Evolutionary conservation across 352 stramenopile species (phyloP).

Genomic region (Pythium pyrilobum): DNA sequence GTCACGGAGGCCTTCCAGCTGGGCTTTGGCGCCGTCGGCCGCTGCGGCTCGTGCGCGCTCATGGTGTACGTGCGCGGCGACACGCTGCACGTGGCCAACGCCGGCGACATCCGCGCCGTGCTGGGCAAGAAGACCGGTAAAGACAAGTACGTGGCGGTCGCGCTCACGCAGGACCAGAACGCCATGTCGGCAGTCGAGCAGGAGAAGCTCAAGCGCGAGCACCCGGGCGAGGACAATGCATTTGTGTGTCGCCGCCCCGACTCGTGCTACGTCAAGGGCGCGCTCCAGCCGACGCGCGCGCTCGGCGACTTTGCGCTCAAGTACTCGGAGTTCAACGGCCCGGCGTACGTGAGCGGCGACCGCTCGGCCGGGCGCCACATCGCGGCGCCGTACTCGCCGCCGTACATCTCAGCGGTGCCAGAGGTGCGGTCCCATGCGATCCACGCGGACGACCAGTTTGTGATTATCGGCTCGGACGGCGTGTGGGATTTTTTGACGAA

Average conservation of each 20-base stretch:
- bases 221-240: constrained; percentile 87
- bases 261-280: constrained; percentile 93
- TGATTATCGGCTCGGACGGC: constrained; percentile 96
- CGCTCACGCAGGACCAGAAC: constrained; percentile 92
- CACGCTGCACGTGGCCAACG: constrained; percentile 84
- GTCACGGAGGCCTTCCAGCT: constrained; percentile 86
- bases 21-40: constrained; percentile 86
- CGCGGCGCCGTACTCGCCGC: constrained; percentile 83
- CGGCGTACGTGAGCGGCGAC: constrained; percentile 71
- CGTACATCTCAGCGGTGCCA: constrained; percentile 90
- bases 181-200: constrained; percentile 86
- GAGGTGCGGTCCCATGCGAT: constrained; percentile 66
- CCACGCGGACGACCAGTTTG: constrained; percentile 89
- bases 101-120: constrained; percentile 80
- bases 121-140: constrained; percentile 38
- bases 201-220: constrained; percentile 74
- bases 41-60: constrained; percentile 86
- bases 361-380: constrained; percentile 86
- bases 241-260: constrained; percentile 89
- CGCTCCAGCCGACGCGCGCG: constrained; percentile 85
- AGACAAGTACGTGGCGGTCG: constrained; percentile 48
- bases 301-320: constrained; percentile 93
- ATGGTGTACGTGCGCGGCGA: constrained; percentile 72
- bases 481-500: constrained; percentile 97
- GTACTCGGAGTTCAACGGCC: constrained; percentile 91